Evolutionary conservation across 139 green algal genomes (phyloP).

Genomic region (Coccomyxa sp.): DNA sequence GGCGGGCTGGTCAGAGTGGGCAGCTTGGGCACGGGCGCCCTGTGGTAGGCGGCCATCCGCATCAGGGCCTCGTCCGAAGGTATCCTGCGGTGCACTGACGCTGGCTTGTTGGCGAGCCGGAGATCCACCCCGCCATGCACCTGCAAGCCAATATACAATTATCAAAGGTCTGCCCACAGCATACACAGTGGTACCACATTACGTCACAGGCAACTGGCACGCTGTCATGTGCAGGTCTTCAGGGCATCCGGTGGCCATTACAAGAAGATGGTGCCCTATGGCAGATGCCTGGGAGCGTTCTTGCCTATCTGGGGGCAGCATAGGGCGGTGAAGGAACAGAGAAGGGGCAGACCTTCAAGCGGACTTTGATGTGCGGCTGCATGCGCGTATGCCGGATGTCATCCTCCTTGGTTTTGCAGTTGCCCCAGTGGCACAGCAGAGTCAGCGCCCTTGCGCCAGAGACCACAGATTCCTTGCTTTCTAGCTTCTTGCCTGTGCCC

Average conservation of each 20-base stretch:
- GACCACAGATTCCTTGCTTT: background rate
- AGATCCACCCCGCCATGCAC: slow-evolving; percentile 63
- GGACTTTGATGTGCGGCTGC: background rate
- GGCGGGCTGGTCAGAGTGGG: background rate
- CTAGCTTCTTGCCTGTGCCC: background rate
- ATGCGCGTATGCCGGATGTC: no score
- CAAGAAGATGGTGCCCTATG: no score
- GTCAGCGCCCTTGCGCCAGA: background rate
- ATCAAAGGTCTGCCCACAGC: no score
- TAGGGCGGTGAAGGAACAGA: no score
- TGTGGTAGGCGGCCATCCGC: slow-evolving; percentile 42
- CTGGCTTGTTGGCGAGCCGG: background rate
- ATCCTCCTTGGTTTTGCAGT: background rate
- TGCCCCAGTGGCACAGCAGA: slow-evolving; percentile 2
- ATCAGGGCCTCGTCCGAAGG: slow-evolving; percentile 70
- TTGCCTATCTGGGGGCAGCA: no score
- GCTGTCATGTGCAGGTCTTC: no score
- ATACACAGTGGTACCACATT: no score
- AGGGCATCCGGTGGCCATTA: no score
- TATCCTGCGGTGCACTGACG: slow-evolving; percentile 49
- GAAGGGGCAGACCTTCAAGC: background rate
- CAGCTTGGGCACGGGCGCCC: slow-evolving; percentile 4
- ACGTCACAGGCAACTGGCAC: no score
- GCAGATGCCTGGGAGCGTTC: no score
- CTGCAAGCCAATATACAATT: slow-evolving; percentile 18